A percentile compares a stretch with the other conserved stretches of the same genome.
Conservation (phyloP, 176 grass and related monocot genomes). For the Dactylis glomerata region DNA sequence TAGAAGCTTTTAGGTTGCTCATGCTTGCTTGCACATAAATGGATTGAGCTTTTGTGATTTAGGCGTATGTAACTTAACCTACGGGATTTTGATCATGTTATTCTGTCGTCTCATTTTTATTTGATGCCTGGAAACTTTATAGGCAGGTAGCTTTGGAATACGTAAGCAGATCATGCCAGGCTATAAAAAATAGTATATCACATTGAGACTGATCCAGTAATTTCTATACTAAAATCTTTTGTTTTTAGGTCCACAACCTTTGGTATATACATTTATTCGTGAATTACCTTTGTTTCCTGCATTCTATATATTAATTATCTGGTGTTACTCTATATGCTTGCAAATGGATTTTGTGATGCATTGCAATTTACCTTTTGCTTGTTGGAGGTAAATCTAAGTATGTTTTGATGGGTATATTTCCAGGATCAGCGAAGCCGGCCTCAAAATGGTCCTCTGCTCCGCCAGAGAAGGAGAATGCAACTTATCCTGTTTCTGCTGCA, state of each 20-base stretch:
- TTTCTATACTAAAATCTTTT: not conserved
- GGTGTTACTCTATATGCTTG: not conserved
- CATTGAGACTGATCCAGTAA: not conserved
- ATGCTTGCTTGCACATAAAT: not conserved
- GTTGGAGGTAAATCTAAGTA: constrained; percentile 4
- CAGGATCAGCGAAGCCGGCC: constrained; percentile 55
- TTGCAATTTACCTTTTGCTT: not conserved
- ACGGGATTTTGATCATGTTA: not conserved
- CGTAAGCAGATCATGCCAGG: not conserved
- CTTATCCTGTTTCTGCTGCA: constrained; percentile 29
- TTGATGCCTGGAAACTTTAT: not conserved
- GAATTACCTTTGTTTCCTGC: not conserved
- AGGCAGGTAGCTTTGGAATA: not conserved
- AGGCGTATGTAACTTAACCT: not conserved
- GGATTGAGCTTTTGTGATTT: not conserved
- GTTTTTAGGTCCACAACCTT: not conserved
- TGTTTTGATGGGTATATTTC: not conserved
- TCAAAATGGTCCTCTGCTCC: constrained; percentile 64
- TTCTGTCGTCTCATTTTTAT: constrained; percentile 2
- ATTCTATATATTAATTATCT: not conserved
- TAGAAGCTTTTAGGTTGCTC: not conserved
- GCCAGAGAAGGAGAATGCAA: constrained; percentile 47
- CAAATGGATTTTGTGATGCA: not conserved
- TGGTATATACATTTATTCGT: not conserved
- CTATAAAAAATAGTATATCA: not conserved